Base-by-base conservation (phyloP, 352 stramenopile species). In the Phytophthora hibernalis region DNA sequence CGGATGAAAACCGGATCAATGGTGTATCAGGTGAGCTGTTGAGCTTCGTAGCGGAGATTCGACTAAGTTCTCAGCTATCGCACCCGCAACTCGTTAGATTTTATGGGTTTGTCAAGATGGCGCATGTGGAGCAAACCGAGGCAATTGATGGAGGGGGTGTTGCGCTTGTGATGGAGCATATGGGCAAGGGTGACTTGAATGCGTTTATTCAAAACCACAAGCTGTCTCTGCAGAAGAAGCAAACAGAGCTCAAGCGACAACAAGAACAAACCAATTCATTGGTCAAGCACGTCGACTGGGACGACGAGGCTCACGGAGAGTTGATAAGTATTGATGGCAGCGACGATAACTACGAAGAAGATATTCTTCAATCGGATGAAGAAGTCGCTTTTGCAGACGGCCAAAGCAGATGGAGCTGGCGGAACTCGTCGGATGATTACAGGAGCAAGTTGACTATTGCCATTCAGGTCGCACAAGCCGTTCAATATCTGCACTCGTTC, bases 401-500 rank as follows among this genome's bases (percentile, higher is more conserved):
- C 5, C 18, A 15, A 24, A 16, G 18, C 16, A 55, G 24, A 21
- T 83, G 75, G 75, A 72, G 37, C 31, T 83, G 75, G 75, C 26
- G 62, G 0, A 40, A 48, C 33, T 74, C 74, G 15, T 72, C 72
- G 0, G 18, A 30, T 13, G 37, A 37, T 1, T 69, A 63, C 51
- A 80, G 74, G 55, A 75, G 71, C 50, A 85, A 85, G 43, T 58
- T 85, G 22, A 61, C 67, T 15, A 73, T 89, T 16, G 70, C 67
- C 2, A 70, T 79, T 13, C 75, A 85, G 13, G 66, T 87, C 3
- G 70, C 74, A 1, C 55, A 74, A 2, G 77, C 67, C 1, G 59
- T 86, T 10, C 60, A 76, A 22, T 83, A 89, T n/a, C 37, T 89
- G 45, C 80, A 89, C 37, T 81, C 77, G 16, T 68, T 82, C 33